Base-by-base conservation (phyloP, 495 filamentous ascomycete genomes). In the Penicillium macrosclerotiorum region DNA sequence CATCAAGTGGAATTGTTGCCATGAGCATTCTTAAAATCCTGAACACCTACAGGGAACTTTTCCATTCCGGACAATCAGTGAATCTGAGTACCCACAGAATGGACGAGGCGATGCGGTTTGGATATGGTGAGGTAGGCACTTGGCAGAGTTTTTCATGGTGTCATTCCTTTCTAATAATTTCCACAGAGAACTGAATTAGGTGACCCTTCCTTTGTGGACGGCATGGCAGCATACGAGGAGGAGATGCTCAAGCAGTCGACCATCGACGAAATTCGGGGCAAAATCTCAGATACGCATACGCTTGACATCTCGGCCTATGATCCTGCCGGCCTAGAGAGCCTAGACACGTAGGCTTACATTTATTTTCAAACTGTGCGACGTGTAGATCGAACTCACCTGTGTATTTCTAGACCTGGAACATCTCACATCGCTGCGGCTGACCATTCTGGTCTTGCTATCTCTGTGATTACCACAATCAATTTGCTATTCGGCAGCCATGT, bases 101-200 rank as follows among this genome's bases (percentile, higher is more conserved):
- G 41, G 82, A 89, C 47, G 91, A 96, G 67, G 85, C 87, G 2
- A 89, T 93, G 61, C 79, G 90, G 13, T 95, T 92, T 65, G 89
- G 80, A 1, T 96, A 95, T 62, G 91, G 81, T 11, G 57, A 79
- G 71, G 79, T 81, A 59, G 3, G 20, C n/a, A n/a, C n/a, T 42
- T 11, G 25, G 23, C 5, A 22, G 4, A 4, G 3, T 20, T 3
- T 13, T 20, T 6, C 13, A 37, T 37, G 12, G n/a, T 49, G 17
- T 45, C 19, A 48, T 14, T 13, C 3, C 14, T n/a, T 33, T 14
- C 41, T 58, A 16, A 52, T 17, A 13, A 11, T 18, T 9, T 22
- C 8, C 1, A 4, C 64, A 74, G 84, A 78, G 65, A 66, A 79
- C 71, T 23, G 71, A 84, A 3, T 72, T 96, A 2, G 91, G 89